Evolutionary conservation across 768 basidiomycete species (phyloP).

Genomic region (Lyophyllum decastes): DNA sequence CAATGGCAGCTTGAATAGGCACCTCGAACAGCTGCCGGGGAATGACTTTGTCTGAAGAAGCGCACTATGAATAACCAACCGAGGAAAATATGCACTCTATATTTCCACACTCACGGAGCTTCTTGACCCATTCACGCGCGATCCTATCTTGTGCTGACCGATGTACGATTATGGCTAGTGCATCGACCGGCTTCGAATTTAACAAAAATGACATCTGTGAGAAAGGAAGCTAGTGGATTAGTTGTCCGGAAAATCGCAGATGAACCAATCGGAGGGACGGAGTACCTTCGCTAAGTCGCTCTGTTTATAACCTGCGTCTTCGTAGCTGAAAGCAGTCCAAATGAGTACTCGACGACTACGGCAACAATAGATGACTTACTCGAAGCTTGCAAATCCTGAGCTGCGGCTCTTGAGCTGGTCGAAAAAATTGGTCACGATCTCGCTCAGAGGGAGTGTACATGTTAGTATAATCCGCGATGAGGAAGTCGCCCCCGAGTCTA

Average conservation of each 20-base stretch:
- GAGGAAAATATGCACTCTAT: not conserved
- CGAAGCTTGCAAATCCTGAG: slow-evolving; percentile 90
- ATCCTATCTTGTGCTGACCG: slow-evolving; percentile 73
- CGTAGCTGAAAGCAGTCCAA: slow-evolving; percentile 62
- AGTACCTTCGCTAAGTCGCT: slow-evolving; percentile 83
- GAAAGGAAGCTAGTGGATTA: not conserved
- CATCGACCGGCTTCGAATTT: slow-evolving; percentile 89
- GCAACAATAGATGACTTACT: slow-evolving; percentile 49
- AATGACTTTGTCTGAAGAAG: slow-evolving; percentile 76
- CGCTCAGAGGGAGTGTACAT: slow-evolving; percentile 84
- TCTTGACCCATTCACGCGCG: slow-evolving; percentile 86
- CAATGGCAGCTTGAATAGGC: slow-evolving; percentile 92
- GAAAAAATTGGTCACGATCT: slow-evolving; percentile 95
- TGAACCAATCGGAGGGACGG: not conserved
- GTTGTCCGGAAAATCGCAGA: not conserved
- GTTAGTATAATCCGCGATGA: slow-evolving; percentile 78
- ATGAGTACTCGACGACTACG: not conserved
- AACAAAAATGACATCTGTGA: slow-evolving; percentile 86
- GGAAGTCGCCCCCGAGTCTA: slow-evolving; percentile 57
- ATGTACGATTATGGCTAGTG: slow-evolving; percentile 90
- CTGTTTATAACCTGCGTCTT: slow-evolving; percentile 85
- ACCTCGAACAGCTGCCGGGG: slow-evolving; percentile 93
- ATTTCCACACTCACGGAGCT: slow-evolving; percentile 70
- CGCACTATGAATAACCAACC: not conserved
- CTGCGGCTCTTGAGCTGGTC: slow-evolving; percentile 91